phyloP scores from a whole-genome alignment of 345 rosid genomes.

The Brassica rapa region DNA sequence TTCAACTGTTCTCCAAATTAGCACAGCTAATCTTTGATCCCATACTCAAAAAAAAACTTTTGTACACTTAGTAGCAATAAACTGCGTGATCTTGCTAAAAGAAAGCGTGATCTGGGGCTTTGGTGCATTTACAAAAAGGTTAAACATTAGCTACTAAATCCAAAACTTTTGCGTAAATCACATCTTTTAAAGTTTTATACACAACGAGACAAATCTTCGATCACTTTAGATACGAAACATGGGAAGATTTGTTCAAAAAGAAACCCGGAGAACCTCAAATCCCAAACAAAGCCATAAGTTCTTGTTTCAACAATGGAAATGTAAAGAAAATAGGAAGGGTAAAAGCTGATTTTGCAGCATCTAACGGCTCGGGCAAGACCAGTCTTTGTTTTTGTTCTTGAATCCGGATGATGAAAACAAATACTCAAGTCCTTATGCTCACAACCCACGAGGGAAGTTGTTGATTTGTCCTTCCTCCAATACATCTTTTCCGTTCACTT shows the following conservation, averaged over 20 bases:
- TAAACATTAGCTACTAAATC: background rate
- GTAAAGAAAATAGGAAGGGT: constrained; percentile 12
- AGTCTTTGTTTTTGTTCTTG: background rate
- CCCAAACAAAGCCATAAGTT: constrained; percentile 27
- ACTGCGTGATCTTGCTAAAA: too few species aligned
- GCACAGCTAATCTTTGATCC: background rate
- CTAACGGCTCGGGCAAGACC: constrained; percentile 18
- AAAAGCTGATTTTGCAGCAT: constrained; percentile 24
- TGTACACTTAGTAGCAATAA: background rate
- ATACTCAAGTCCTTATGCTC: constrained; percentile 36
- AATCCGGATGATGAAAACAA: constrained; percentile 10
- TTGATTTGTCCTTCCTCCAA: constrained; percentile 93
- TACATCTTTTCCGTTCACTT: constrained; percentile 67
- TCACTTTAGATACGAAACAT: constrained; percentile 26
- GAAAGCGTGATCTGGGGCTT: too few species aligned
- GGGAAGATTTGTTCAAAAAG: constrained; percentile 33
- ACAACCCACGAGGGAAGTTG: constrained; percentile 79
- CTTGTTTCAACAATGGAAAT: constrained; percentile 21
- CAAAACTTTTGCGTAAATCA: background rate
- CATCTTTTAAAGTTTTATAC: background rate
- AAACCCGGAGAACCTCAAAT: constrained; percentile 25
- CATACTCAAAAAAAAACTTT: background rate
- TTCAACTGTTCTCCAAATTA: background rate
- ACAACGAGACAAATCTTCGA: constrained; percentile 7
- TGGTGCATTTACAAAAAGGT: background rate